phyloP scores from a whole-genome alignment of 2,329 filamentous ascomycete genomes.

The Arthroderma sp. region DNA sequence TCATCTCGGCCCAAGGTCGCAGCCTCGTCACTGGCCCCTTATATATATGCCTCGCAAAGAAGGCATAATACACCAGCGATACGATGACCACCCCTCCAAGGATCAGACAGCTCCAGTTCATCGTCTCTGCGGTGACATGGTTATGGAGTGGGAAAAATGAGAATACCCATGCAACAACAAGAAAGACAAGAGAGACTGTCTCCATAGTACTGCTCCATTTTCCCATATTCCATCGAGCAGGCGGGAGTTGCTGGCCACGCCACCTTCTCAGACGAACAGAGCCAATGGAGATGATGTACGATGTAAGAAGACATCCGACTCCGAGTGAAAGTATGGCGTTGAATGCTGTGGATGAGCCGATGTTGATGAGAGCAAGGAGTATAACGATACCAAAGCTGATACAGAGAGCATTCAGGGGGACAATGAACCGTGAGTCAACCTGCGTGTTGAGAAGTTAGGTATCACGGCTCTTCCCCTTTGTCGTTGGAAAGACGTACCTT shows the following conservation, averaged over 20 bases:
- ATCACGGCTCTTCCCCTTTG: neutral
- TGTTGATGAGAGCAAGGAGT: constrained; percentile 41
- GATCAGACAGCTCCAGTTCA: constrained; percentile 40
- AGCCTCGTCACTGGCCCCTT: neutral
- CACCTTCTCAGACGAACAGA: constrained; percentile 37
- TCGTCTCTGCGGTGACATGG: constrained; percentile 25
- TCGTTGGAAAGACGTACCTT: constrained; percentile 23
- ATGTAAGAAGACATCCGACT: constrained; percentile 13
- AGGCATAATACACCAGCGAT: neutral
- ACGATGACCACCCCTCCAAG: constrained; percentile 35
- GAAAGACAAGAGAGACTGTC: constrained; percentile 18
- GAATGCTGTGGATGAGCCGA: constrained; percentile 38
- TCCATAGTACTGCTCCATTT: constrained; percentile 21
- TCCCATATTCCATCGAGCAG: constrained; percentile 34
- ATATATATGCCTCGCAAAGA: neutral
- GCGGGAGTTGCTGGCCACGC: constrained; percentile 31
- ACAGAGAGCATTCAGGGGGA: constrained; percentile 39
- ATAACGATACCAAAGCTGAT: constrained; percentile 35
- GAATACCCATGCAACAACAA: constrained; percentile 32
- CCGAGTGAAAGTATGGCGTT: constrained; percentile 25
- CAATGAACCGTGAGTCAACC: constrained; percentile 29
- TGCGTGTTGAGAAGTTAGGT: constrained; percentile 12
- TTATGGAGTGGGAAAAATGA: constrained; percentile 34
- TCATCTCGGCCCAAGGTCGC: neutral
- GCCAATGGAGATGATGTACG: constrained; percentile 37